Evolutionary conservation across 225 moss, liverwort and hornwort genomes (phyloP), one percentile per base, ranked within the genome.

Genomic region (Polytrichum formosum): DNA sequence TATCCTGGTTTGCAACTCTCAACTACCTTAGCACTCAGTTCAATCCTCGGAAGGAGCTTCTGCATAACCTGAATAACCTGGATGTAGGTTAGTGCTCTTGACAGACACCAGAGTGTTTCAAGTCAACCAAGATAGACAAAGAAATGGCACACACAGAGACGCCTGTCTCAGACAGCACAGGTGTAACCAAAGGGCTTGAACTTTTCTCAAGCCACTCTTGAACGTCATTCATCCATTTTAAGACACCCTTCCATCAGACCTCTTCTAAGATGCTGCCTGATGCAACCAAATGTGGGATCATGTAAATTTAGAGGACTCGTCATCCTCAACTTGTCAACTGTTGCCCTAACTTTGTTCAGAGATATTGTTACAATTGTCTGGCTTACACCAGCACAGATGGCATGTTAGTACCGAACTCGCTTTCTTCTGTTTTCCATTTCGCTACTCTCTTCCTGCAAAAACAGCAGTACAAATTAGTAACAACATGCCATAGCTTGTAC

Each of bases 381-480:
- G 87, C 78, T 72, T 75, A 70, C 67, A 82, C 87, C 86, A 81
- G 65, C 74, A 87, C 79, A 73, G 21, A 80, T 77, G 56, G 71
- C 69, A 73, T 72, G 37, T 81, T 72, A 96, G 76, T 96, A 96
- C 21, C 95, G 91, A 66, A 90, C 87, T 75, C 96, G 88, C 84
- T 96, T 96, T 56, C 87, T 90, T 66, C 91, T 83, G 83, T 85
- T 93, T 73, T 91, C 93, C 82, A 84, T 69, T 64, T 96, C 93
- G 5, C 86, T 87, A 70, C 62, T 67, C 75, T 93, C 96, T 75
- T 96, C 93, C 96, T 96, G 88, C 68, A 77, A 19, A 68, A 22
- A 66, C 26, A 53, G 69, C 64, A 58, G 58, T 58, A 23, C 23
- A 20, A 58, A 58, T 58, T 6, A 23, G 23, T 23, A 9, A n/a